Evolutionary conservation across 2,329 filamentous ascomycete genomes (phyloP).

Genomic region (Lachnellula hyalina): DNA sequence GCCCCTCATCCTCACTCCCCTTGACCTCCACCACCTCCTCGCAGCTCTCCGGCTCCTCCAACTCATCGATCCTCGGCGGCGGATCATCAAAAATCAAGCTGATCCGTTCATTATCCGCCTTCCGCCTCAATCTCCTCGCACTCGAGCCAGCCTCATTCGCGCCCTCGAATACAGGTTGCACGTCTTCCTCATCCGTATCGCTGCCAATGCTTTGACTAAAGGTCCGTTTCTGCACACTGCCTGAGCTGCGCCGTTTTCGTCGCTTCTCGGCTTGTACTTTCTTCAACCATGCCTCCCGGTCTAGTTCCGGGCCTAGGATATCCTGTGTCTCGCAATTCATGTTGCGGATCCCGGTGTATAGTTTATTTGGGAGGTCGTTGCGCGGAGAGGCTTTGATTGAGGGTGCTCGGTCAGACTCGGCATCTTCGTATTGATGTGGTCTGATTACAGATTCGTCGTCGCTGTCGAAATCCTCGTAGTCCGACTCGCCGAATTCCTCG

Average conservation of each 20-base stretch:
- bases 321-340: conserved; percentile 20
- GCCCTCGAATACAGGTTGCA: conserved; percentile 26
- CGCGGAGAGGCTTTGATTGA: conserved; percentile 13
- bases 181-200: conserved; percentile 32
- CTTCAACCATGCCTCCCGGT: conserved; percentile 25
- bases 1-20: conserved; percentile 15
- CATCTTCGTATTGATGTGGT: conserved; percentile 31
- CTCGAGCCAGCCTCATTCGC: conserved; percentile 29
- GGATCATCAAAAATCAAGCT: conserved; percentile 33
- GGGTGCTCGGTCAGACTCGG: conserved; percentile 25
- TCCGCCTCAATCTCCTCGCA: conserved; percentile 30
- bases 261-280: conserved; percentile 21
- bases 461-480: conserved; percentile 26
- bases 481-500: conserved; percentile 27
- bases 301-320: conserved; percentile 7
- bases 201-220: conserved; percentile 27
- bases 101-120: conserved; percentile 22
- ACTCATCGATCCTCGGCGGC: conserved; percentile 30
- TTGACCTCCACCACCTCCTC: conserved; percentile 27
- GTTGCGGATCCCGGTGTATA: conserved; percentile 18
- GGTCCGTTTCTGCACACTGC: conserved; percentile 29
- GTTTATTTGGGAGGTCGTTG: conserved; percentile 20
- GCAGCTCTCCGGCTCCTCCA: conserved; percentile 30
- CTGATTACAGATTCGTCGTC: conserved; percentile 26
- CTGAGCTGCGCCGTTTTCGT: conserved; percentile 26